Conservation (phyloP, 2,329 filamentous ascomycete genomes). For the Dryadomyces quercus-mongolicae region DNA sequence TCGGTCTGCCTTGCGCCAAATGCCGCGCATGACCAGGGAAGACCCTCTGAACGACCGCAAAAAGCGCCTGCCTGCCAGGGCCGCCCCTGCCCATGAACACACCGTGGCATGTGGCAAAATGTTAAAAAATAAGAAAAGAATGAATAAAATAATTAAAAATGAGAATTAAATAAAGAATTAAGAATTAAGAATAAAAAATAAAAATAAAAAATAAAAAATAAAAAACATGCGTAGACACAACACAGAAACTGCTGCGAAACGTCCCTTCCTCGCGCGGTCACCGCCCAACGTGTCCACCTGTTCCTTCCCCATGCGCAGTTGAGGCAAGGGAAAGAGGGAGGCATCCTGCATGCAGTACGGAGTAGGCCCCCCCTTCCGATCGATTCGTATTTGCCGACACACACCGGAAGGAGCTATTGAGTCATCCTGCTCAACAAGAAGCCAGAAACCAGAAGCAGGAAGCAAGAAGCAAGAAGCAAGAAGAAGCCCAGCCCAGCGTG, state of each 20-base stretch:
- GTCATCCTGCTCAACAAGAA: too few relatives aligned
- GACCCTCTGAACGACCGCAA: background rate
- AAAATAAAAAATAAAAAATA: background rate
- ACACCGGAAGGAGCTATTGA: too few relatives aligned
- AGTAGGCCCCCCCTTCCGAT: too few relatives aligned
- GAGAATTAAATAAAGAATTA: background rate
- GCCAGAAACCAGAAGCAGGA: too few relatives aligned
- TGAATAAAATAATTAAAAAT: background rate
- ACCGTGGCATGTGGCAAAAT: background rate
- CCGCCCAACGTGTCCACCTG: background rate
- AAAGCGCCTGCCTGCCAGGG: background rate
- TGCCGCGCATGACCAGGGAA: constrained; percentile 7
- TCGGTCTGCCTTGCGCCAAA: constrained; percentile 8
- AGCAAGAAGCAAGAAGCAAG: too few relatives aligned
- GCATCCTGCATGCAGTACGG: background rate
- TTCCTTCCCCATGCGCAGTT: background rate
- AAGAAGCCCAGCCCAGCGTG: too few relatives aligned
- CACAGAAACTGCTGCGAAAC: background rate
- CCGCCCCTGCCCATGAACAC: background rate
- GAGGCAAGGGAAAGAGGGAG: background rate
- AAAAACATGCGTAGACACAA: background rate
- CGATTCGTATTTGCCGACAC: too few relatives aligned
- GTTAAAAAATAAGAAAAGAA: background rate
- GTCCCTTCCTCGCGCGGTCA: background rate
- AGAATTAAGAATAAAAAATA: background rate